A percentile compares a stretch with the other conserved stretches of the same genome.
Conservation (phyloP, 768 basidiomycete genomes). For the Podaxis sp. region DNA sequence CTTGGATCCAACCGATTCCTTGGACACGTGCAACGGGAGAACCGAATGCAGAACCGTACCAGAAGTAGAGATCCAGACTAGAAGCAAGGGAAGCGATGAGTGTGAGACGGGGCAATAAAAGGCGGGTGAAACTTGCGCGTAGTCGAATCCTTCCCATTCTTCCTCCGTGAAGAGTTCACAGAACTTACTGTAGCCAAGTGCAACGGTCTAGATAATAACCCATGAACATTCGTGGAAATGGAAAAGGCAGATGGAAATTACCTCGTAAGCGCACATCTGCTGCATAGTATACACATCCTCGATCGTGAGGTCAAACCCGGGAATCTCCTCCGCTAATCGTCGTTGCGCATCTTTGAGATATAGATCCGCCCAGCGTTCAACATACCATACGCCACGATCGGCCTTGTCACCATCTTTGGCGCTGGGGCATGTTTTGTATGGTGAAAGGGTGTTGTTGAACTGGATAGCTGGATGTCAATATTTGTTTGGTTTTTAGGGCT, state of each 20-base stretch:
- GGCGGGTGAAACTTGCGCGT: constrained; percentile 51
- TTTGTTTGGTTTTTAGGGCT: neutral
- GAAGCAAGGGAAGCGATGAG: neutral
- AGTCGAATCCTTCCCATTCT: constrained; percentile 94
- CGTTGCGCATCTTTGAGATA: constrained; percentile 70
- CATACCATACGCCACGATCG: constrained; percentile 57
- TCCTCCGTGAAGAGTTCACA: constrained; percentile 87
- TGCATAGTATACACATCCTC: constrained; percentile 79
- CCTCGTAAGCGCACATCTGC: constrained; percentile 85
- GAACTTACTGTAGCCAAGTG: constrained; percentile 88
- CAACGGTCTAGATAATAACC: constrained; percentile 63
- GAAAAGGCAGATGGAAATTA: constrained; percentile 24
- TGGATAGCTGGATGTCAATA: constrained; percentile 26
- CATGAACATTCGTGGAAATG: neutral
- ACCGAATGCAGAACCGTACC: constrained; percentile 82
- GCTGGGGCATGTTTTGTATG: constrained; percentile 82
- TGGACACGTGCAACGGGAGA: constrained; percentile 75
- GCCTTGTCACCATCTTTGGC: constrained; percentile 43
- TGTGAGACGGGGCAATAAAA: neutral
- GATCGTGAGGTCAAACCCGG: constrained; percentile 60
- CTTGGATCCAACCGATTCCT: constrained; percentile 81
- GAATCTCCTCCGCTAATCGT: constrained; percentile 57
- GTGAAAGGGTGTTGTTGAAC: constrained; percentile 86
- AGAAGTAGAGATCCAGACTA: constrained; percentile 68
- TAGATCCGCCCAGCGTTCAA: constrained; percentile 62